These are phyloP conservation scores for Fraxinus velutina DNA, from an alignment of 305 asterid genomes.

Conservation along the genomic window DNA sequence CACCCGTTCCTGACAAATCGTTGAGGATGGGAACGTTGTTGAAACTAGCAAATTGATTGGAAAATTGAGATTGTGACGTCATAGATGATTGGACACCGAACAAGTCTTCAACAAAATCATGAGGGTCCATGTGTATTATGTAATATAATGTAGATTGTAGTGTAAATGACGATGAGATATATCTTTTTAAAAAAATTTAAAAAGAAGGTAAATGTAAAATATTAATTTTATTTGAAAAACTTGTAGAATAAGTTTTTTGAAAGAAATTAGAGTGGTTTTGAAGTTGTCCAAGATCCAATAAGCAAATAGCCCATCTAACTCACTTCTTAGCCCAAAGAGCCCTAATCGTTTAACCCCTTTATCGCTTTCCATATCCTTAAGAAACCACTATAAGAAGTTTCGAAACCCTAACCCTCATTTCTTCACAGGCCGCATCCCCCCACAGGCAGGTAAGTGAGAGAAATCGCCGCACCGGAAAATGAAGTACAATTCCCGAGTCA, in stretches of 20 bases:
- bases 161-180: background rate
- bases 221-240: no score
- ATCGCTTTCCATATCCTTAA: background rate
- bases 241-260: background rate
- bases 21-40: no score
- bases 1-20: no score
- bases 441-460: background rate
- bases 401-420: constrained; percentile 6
- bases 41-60: no score
- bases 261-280: background rate
- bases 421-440: background rate
- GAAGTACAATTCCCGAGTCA: constrained; percentile 59
- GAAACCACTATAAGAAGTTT: background rate
- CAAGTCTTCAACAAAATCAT: no score
- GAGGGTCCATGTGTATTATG: no score
- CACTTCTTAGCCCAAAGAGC: background rate
- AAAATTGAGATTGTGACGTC: no score
- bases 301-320: background rate
- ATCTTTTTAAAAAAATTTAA: no score
- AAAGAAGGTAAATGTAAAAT: background rate
- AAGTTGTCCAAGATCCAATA: background rate
- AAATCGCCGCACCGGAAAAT: constrained; percentile 26
- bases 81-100: no score
- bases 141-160: no score
- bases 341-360: background rate